phyloP scores from a whole-genome alignment of 768 basidiomycete genomes.

The Collybia nuda region DNA sequence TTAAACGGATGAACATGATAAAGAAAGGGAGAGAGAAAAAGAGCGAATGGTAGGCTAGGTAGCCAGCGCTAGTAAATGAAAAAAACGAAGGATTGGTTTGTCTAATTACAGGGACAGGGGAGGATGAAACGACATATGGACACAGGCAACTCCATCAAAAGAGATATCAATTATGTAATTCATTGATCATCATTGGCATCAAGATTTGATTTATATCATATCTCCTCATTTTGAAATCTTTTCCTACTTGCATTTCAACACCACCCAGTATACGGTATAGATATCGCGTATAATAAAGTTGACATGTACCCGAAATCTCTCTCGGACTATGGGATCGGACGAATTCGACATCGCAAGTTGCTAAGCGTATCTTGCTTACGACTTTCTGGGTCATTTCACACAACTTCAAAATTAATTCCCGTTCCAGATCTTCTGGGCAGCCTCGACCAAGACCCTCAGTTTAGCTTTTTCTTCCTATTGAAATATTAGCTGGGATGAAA shows the following conservation, averaged over 20 bases:
- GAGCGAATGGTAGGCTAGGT: slow-evolving; percentile 12
- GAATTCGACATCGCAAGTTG: too few relatives aligned
- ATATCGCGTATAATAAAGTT: too few relatives aligned
- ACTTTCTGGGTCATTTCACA: too few relatives aligned
- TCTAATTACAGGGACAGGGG: too few relatives aligned
- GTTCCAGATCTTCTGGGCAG: slow-evolving; percentile 47
- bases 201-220: slow-evolving; percentile 7
- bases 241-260: too few relatives aligned
- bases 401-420: too few relatives aligned
- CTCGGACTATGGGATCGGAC: too few relatives aligned
- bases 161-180: slow-evolving; percentile 12
- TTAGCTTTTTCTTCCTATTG: slow-evolving; percentile 50
- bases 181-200: slow-evolving; percentile 8
- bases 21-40: slow-evolving; percentile 15
- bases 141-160: neutral
- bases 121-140: too few relatives aligned
- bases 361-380: too few relatives aligned
- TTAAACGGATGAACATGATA: slow-evolving; percentile 9
- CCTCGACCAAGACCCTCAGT: slow-evolving; percentile 39
- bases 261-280: too few relatives aligned
- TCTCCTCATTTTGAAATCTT: too few relatives aligned
- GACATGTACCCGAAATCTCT: too few relatives aligned
- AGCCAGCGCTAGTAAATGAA: slow-evolving; percentile 17
- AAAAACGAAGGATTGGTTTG: slow-evolving; percentile 4
- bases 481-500: neutral